Percentiles rank a stretch among this genome's conserved stretches.
These are phyloP conservation scores for Marvania coccoides DNA, from an alignment of 139 green algal species.

Conservation along the genomic window DNA sequence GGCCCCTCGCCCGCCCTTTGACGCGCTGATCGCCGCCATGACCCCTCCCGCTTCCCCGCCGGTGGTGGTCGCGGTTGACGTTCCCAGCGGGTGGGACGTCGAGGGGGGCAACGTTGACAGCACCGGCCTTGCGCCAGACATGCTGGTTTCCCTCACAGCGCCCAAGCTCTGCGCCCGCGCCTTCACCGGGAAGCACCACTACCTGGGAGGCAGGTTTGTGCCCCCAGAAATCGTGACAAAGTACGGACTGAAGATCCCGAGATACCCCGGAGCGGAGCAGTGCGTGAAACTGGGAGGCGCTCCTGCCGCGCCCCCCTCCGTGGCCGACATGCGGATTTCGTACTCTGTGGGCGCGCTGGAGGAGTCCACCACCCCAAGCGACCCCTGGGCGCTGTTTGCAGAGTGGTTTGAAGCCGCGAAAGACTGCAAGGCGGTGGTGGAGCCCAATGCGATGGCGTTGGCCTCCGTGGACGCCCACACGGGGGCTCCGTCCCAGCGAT, in stretches of 20 bases:
- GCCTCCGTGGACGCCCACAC: conserved; percentile 30
- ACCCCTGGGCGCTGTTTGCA: conserved; percentile 67
- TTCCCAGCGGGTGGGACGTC: conserved; percentile 52
- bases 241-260: conserved; percentile 67
- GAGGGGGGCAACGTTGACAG: conserved; percentile 52
- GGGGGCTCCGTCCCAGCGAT: conserved; percentile 49
- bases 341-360: conserved; percentile 36
- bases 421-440: conserved; percentile 28
- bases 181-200: conserved; percentile 86
- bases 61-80: conserved; percentile 32
- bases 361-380: neutral
- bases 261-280: conserved; percentile 61
- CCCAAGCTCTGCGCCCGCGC: conserved; percentile 73
- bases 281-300: conserved; percentile 40
- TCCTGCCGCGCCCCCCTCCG: conserved; percentile 12
- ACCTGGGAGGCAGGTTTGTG: conserved; percentile 91
- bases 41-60: neutral
- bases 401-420: conserved; percentile 46
- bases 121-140: conserved; percentile 58
- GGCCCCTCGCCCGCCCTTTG: conserved; percentile 79
- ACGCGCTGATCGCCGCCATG: conserved; percentile 63
- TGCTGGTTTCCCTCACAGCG: conserved; percentile 91
- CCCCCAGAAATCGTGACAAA: conserved; percentile 51
- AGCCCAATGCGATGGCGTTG: conserved; percentile 80
- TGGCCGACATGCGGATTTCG: conserved; percentile 59